Evolutionary conservation across 345 rosid genomes (phyloP).

Genomic region (Sisymbrium irio): DNA sequence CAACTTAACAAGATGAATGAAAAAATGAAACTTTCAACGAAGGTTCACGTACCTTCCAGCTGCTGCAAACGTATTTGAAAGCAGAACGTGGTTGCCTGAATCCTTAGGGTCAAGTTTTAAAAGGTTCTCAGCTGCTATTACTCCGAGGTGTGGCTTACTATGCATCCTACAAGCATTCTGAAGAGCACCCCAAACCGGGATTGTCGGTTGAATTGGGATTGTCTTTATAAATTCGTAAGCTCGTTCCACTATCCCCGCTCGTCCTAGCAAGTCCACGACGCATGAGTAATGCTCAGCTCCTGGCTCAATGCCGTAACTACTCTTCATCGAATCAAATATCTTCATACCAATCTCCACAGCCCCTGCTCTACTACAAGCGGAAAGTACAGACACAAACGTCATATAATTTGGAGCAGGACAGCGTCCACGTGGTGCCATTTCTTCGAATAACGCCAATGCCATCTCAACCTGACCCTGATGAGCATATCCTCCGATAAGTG

Average conservation of each 20-base stretch:
- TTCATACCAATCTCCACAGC: conserved; percentile 58
- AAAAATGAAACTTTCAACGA: background rate
- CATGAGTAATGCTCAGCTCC: conserved; percentile 84
- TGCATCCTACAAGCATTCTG: conserved; percentile 78
- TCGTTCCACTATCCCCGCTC: conserved; percentile 72
- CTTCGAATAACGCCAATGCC: conserved; percentile 59
- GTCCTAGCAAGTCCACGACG: conserved; percentile 74
- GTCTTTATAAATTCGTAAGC: conserved; percentile 58
- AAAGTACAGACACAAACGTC: conserved; percentile 68
- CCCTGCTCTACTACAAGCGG: conserved; percentile 90
- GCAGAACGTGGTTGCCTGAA: conserved; percentile 79
- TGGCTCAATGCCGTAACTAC: conserved; percentile 54
- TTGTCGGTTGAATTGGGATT: conserved; percentile 68
- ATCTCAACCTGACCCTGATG: conserved; percentile 62
- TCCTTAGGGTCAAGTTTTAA: conserved; percentile 76
- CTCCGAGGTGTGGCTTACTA: conserved; percentile 58
- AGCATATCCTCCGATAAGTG: conserved; percentile 73
- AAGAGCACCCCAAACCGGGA: conserved; percentile 88
- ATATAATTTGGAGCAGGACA: conserved; percentile 59
- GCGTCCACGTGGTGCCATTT: conserved; percentile 40
- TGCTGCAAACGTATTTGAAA: conserved; percentile 74
- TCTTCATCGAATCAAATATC: conserved; percentile 63
- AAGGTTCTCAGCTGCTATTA: conserved; percentile 61
- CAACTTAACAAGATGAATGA: conserved; percentile 4
- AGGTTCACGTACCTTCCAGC: conserved; percentile 54